Conservation (phyloP, 768 basidiomycete genomes). For the Trametes cinnabarina region DNA sequence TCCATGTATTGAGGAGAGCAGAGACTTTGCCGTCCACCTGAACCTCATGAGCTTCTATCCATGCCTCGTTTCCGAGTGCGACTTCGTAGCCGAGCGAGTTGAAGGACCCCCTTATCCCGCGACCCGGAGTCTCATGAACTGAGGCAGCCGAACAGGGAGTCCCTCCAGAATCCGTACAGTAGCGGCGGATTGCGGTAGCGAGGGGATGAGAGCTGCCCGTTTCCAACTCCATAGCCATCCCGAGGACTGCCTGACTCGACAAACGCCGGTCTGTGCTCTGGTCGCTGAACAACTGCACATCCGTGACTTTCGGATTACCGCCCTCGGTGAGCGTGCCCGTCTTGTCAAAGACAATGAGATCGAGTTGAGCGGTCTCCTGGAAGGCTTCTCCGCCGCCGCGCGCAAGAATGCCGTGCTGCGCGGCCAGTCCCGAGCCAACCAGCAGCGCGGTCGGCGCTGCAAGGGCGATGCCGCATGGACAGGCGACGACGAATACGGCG, state of each 20-base stretch:
- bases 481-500: slow-evolving; percentile 80
- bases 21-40: slow-evolving; percentile 31
- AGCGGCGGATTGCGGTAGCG: slow-evolving; percentile 54
- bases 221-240: slow-evolving; percentile 56
- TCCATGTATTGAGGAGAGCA: slow-evolving; percentile 47
- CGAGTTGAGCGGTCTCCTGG: slow-evolving; percentile 73
- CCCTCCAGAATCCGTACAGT: slow-evolving; percentile 39
- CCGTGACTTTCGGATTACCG: slow-evolving; percentile 59
- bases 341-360: slow-evolving; percentile 80
- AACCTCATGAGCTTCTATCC: slow-evolving; percentile 52
- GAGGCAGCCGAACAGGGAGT: slow-evolving; percentile 30
- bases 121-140: slow-evolving; percentile 64
- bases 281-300: slow-evolving; percentile 35
- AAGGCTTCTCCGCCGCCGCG: slow-evolving; percentile 87
- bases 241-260: slow-evolving; percentile 39
- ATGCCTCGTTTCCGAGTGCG: slow-evolving; percentile 68
- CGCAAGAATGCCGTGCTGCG: slow-evolving; percentile 77
- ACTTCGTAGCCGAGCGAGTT: slow-evolving; percentile 39
- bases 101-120: slow-evolving; percentile 58
- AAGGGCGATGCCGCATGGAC: slow-evolving; percentile 83
- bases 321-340: slow-evolving; percentile 78
- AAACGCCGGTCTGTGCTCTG: background rate
- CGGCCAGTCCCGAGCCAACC: slow-evolving; percentile 79
- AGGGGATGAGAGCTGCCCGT: slow-evolving; percentile 63
- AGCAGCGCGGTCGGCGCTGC: slow-evolving; percentile 85